Evolutionary conservation across 768 basidiomycete genomes (phyloP), one percentile per base, ranked within the genome.

Genomic region (Leucocoprinus birnbaumii): DNA sequence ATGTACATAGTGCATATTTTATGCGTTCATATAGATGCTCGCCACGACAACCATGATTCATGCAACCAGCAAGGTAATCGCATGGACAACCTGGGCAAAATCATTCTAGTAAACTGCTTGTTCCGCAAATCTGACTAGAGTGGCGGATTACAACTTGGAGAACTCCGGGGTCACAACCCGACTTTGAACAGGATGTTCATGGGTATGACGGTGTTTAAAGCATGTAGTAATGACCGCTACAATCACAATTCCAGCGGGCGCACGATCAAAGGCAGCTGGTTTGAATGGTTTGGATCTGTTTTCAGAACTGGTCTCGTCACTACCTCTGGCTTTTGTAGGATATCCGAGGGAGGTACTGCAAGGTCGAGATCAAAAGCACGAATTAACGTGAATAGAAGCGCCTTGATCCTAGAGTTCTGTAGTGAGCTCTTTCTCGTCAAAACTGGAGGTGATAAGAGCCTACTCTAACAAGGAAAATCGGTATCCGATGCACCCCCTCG

Each of bases 401-500:
- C 65, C 57, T 67, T 68, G 59, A 61, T 67, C 48, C 68, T 67
- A 43, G 19, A 6, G 18, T 37, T 19, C 18, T 1, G 26, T 11
- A 22, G 27, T 49, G 31, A 50, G 19, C 45, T 44, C 40, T 26
- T 3, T 18, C 51, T 26, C 25, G 22, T 55, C 21, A 18, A n/a
- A 37, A 4, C 3, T 6, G 16, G 27, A 35, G 24, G 38, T 25
- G 25, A 18, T 31, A 31, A 31, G 5, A 11, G 74, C 81, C 45
- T 52, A 83, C 82, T 84, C 83, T 19, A 78, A 66, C n/a, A 87
- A 62, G 5, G 86, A 73, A 63, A 87, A 87, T 2, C 82, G 78
- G 62, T 80, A 86, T 0, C 85, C 85, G 24, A 87, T 86, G 59
- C 86, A 89, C 1, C 82, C 76, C 14, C 76, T 75, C 13, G 83